Evolutionary conservation across 1,139 yeast species (phyloP), one percentile per base, ranked within the genome.

Genomic region (Taphrina communis): DNA sequence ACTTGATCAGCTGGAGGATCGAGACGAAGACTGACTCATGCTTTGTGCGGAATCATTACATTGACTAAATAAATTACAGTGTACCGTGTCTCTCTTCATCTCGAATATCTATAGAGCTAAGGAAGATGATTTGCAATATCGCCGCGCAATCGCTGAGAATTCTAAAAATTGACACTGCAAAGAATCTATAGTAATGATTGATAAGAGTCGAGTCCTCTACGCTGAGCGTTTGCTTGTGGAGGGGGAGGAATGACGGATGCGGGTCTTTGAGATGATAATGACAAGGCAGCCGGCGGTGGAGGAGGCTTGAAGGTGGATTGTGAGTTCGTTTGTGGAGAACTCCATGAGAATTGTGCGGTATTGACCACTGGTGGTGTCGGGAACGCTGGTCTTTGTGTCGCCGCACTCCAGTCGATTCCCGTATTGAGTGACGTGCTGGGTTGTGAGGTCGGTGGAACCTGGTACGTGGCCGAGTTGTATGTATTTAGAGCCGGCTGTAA

Each of bases 371-470:
- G 35, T 1, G 58, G 41, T 2, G 36, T 38, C 42, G 58, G 42
- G 48, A 56, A 56, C 3, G 63, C 41, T 31, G 65, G 44, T 38
- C 25, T 35, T 25, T 31, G 46, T 19, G 46, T 50, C n/a, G 65
- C 65, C 9, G 56, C 35, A 6, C 57, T 44, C 65, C 65, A 60
- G 48, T 60, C 65, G 35, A 60, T 60, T 9, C 35, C 65, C 4
- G 46, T 36, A 21, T 51, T 51, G 7, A 46, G 9, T n/a, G n/a
- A n/a, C 14, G 57, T 14, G 38, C 55, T 35, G 8, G 55, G 12
- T 9, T 21, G 36, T 38, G 25, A 11, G 14, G 55, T 11, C 12
- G 55, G 21, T 9, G 55, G 41, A 14, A 46, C 44, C 2, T 25
- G 31, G 61, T 12, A 21, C 9, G 17, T 17, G 25, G 46, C 7